These are phyloP conservation scores for Marchantia paleacea DNA, from an alignment of 225 moss, liverwort and hornwort genomes.

Conservation along the genomic window DNA sequence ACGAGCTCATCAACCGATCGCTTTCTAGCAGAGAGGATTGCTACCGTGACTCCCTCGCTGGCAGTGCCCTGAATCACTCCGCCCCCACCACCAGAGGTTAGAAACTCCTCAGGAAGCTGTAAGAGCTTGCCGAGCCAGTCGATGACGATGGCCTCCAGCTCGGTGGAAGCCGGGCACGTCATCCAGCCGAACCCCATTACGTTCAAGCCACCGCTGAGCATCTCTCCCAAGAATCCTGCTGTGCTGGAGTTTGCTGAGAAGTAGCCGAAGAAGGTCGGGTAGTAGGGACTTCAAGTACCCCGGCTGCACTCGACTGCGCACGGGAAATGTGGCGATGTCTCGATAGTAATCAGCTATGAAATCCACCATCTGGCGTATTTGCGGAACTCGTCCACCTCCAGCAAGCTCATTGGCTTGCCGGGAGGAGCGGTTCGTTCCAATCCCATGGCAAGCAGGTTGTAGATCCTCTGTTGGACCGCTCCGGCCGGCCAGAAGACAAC, in stretches of 20 bases:
- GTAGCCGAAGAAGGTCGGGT: slow-evolving; percentile 70
- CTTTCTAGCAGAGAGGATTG: slow-evolving; percentile 65
- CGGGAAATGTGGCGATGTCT: slow-evolving; percentile 56
- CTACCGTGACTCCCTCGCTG: slow-evolving; percentile 69
- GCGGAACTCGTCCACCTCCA: slow-evolving; percentile 62
- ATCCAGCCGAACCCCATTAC: too few relatives aligned
- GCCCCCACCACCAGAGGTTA: slow-evolving; percentile 65
- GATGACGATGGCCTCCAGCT: slow-evolving; percentile 69
- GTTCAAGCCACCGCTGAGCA: slow-evolving; percentile 65
- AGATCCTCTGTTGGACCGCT: too few relatives aligned
- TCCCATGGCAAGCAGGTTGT: not conserved
- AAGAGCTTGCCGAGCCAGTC: slow-evolving; percentile 86
- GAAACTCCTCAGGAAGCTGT: slow-evolving; percentile 65
- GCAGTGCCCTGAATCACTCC: slow-evolving; percentile 84
- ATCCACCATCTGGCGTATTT: slow-evolving; percentile 69
- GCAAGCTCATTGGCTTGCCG: slow-evolving; percentile 31
- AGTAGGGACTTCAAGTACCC: slow-evolving; percentile 61
- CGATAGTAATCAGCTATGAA: slow-evolving; percentile 81
- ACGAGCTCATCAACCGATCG: slow-evolving; percentile 43
- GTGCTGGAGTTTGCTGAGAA: slow-evolving; percentile 66
- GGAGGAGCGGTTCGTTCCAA: not conserved
- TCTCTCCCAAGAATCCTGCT: slow-evolving; percentile 63
- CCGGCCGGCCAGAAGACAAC: too few relatives aligned
- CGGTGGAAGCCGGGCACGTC: slow-evolving; percentile 78
- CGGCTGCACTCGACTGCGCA: slow-evolving; percentile 73